Evolutionary conservation across 352 stramenopile species (phyloP), one percentile per base, ranked within the genome.

Genomic region (Phytophthora brassicae): DNA sequence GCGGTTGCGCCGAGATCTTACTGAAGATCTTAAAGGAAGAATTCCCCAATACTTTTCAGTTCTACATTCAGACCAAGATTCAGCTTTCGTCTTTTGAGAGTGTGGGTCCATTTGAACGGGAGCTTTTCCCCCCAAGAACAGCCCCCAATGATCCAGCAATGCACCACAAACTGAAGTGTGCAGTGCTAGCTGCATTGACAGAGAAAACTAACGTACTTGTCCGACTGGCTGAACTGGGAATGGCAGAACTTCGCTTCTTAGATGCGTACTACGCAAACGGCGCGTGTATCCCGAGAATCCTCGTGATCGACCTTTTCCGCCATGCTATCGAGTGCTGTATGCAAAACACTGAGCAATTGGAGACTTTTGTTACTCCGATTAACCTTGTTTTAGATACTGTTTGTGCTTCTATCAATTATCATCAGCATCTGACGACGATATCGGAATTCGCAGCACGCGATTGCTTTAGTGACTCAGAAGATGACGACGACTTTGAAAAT

Each of bases 11-110:
- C 11, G 80, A 87, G 23, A 80, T 92, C n/a, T 57, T 92, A 29
- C 56, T 61, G 5, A 90, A 89, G 28, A 78, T 89, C 6, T 53
- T 90, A 16, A 79, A 77, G 9, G 77, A 87, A 43, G 68, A 89
- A 59, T 89, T 89, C 20, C 83, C 83, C 1, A 90, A 92, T 51
- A 92, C 83, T 19, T 90, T 90, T 52, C 72, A 77, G 16, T 92
- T 89, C 41, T 89, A 79, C 47, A 85, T 86, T 19, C 81, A 90
- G 45, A 75, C 76, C 2, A 85, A 75, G 31, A 62, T 89, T 31
- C 83, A 90, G 45, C 33, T 92, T 8, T 75, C 81, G 13, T 92
- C 83, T 12, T 92, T 85, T 51, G 83, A 92, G 35, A 86, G 69
- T n/a, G 77, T 92, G 1, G 77, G 84, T 20, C 26, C 75, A 0